A percentile compares a stretch with the other conserved stretches of the same genome.
phyloP scores from a whole-genome alignment of 73 alveolate species.

The Paraurostyla sp. region DNA sequence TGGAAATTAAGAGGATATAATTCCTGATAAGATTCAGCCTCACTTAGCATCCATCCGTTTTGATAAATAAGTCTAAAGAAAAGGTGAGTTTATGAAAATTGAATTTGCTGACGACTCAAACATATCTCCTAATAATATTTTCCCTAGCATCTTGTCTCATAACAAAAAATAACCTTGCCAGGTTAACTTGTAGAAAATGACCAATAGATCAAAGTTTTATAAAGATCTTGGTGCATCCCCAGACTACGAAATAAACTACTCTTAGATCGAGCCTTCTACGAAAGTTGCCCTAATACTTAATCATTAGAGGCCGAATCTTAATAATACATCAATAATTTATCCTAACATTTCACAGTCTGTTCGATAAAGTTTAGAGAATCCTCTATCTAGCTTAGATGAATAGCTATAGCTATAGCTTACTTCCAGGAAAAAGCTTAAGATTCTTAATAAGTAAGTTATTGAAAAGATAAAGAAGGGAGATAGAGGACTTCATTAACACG shows the following conservation, averaged over 20 bases:
- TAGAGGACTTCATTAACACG: neutral
- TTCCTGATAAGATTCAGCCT: neutral
- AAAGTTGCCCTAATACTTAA: neutral
- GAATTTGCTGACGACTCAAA: slow-evolving; percentile 19
- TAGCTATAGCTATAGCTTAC: no score
- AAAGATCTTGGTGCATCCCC: slow-evolving; percentile 1
- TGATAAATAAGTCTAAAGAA: neutral
- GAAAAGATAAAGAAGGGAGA: neutral
- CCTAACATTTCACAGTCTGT: no score
- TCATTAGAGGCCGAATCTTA: no score
- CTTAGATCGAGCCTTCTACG: neutral
- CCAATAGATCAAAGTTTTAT: neutral
- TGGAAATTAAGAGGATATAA: no score
- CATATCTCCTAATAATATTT: neutral
- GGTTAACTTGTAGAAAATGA: neutral
- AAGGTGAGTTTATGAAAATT: neutral
- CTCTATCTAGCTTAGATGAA: no score
- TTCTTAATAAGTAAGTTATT: neutral
- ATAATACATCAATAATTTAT: no score
- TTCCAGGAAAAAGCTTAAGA: no score
- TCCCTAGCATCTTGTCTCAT: neutral
- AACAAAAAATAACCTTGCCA: neutral
- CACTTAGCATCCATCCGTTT: neutral
- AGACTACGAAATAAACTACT: neutral
- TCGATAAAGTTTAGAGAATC: no score